Conservation (phyloP, 495 filamentous ascomycete genomes). For the Glarea lozoyensis region DNA sequence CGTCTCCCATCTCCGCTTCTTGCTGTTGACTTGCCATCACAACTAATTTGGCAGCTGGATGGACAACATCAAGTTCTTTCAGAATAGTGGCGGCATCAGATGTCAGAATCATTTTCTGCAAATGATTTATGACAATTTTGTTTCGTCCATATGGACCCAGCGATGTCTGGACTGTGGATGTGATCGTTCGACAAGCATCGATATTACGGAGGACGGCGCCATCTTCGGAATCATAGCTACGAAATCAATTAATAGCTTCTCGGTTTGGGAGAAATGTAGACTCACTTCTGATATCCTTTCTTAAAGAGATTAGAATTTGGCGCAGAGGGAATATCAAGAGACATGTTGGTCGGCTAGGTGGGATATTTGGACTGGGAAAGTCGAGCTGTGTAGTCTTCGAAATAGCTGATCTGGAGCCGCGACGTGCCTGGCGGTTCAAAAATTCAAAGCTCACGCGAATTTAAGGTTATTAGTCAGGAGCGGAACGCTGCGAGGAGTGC, state of each 20-base stretch:
- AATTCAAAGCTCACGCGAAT: slow-evolving; percentile 24
- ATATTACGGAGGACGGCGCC: slow-evolving; percentile 97
- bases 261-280: slow-evolving; percentile 10
- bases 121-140: slow-evolving; percentile 99
- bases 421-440: slow-evolving; percentile 18
- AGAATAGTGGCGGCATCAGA: slow-evolving; percentile 97
- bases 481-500: no score
- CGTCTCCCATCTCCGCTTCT: slow-evolving; percentile 98
- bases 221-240: slow-evolving; percentile 96
- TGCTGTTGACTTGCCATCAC: slow-evolving; percentile 99
- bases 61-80: slow-evolving; percentile 94
- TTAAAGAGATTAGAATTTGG: slow-evolving; percentile 94
- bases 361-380: slow-evolving; percentile 13
- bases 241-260: slow-evolving; percentile 13
- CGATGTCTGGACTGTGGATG: slow-evolving; percentile 91
- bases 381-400: not conserved
- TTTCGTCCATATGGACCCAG: slow-evolving; percentile 96
- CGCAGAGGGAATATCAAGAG: slow-evolving; percentile 85
- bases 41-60: slow-evolving; percentile 95
- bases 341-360: slow-evolving; percentile 52
- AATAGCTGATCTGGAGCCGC: not conserved
- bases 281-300: slow-evolving; percentile 90
- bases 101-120: slow-evolving; percentile 99
- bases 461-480: slow-evolving; percentile 12
- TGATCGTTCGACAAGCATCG: slow-evolving; percentile 94